A percentile compares a stretch with the other conserved stretches of the same genome.
Evolutionary conservation across 2,329 filamentous ascomycete species (phyloP).

Genomic region (Aspergillus ibericus): DNA sequence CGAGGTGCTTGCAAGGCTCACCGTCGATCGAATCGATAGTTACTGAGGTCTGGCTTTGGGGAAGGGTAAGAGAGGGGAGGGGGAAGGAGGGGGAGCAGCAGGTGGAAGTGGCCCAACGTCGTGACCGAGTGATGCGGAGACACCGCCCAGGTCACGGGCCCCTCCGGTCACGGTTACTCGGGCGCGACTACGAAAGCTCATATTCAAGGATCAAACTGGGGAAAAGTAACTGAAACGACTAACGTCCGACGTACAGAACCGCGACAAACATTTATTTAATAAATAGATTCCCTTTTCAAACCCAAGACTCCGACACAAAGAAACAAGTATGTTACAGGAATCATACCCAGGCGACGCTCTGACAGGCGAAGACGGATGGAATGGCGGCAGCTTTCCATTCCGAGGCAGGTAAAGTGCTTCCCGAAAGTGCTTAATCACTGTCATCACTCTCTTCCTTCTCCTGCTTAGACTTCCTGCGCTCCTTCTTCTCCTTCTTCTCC

Average conservation of each 20-base stretch:
- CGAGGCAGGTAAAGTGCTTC: conserved; percentile 22
- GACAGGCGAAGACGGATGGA: conserved; percentile 2
- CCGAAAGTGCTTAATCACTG: conserved; percentile 40
- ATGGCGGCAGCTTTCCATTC: conserved; percentile 9
- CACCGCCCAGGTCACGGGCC: conserved; percentile 8
- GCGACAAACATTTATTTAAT: conserved; percentile 23
- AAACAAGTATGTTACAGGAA: conserved; percentile 44
- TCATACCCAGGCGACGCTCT: conserved; percentile 20
- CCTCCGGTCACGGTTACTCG: neutral
- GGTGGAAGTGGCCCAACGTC: conserved; percentile 1
- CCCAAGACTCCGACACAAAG: conserved; percentile 40
- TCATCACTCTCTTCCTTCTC: conserved; percentile 69
- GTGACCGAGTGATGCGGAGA: conserved; percentile 1
- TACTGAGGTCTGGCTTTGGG: neutral
- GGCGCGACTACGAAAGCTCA: neutral
- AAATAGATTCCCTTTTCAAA: conserved; percentile 39
- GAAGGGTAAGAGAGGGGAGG: neutral
- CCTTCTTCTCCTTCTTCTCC: conserved; percentile 57
- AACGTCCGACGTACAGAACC: conserved; percentile 15
- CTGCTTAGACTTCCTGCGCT: conserved; percentile 81
- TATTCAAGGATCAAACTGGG: neutral
- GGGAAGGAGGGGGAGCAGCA: neutral
- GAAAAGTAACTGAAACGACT: conserved; percentile 1
- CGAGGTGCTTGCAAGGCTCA: neutral
- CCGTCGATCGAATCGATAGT: neutral